Conservation (phyloP, 2,329 filamentous ascomycete species). For the Didymella exigua region DNA sequence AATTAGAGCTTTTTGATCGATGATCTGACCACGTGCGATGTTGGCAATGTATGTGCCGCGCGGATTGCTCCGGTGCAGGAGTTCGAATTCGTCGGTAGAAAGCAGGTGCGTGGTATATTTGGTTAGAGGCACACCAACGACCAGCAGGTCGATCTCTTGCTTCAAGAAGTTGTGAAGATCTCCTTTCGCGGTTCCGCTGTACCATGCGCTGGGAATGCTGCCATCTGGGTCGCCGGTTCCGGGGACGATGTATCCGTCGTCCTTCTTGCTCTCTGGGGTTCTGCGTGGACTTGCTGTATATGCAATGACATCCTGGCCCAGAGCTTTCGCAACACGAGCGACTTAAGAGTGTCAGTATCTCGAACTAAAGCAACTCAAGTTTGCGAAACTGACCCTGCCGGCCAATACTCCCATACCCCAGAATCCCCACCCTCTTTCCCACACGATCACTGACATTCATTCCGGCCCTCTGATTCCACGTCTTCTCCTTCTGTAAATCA, state of each 20-base stretch:
- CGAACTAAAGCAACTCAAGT: neutral
- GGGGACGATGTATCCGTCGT: constrained; percentile 70
- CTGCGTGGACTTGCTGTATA: constrained; percentile 74
- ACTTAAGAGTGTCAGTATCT: constrained; percentile 44
- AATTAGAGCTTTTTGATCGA: constrained; percentile 68
- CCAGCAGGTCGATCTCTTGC: constrained; percentile 62
- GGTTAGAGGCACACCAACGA: constrained; percentile 64
- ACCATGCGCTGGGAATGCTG: constrained; percentile 61
- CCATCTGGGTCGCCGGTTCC: constrained; percentile 68
- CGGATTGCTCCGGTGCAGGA: constrained; percentile 55
- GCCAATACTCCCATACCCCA: constrained; percentile 68
- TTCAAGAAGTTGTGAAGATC: constrained; percentile 60
- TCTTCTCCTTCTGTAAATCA: constrained; percentile 62
- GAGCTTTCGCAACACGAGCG: constrained; percentile 63
- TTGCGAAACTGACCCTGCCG: constrained; percentile 56
- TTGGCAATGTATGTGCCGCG: constrained; percentile 69
- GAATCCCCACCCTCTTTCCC: constrained; percentile 63
- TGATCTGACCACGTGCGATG: constrained; percentile 69
- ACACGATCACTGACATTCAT: constrained; percentile 59
- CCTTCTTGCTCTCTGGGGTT: constrained; percentile 68
- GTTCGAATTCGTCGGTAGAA: constrained; percentile 59
- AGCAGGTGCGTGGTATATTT: constrained; percentile 60
- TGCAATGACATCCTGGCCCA: constrained; percentile 75
- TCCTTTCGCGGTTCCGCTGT: constrained; percentile 59
- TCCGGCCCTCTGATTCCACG: constrained; percentile 54